phyloP scores from a whole-genome alignment of 345 rosid species.

The Limnanthes douglasii region DNA sequence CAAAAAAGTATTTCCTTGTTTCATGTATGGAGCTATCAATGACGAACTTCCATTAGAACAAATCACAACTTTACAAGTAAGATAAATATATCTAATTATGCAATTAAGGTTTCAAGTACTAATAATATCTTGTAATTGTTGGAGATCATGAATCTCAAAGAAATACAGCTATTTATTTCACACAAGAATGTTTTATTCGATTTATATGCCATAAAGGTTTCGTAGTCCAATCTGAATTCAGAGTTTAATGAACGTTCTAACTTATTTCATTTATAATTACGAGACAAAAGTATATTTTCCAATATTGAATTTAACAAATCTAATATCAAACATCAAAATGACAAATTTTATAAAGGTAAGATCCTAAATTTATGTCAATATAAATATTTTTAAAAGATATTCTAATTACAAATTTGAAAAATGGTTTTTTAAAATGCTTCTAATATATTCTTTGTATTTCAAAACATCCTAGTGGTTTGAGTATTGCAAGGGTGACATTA shows the following conservation, averaged over 20 bases:
- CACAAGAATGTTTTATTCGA: too few relatives aligned
- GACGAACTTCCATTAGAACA: slow-evolving; percentile 22
- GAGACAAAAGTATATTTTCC: slow-evolving; percentile 38
- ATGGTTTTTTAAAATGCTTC: too few relatives aligned
- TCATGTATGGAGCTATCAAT: slow-evolving; percentile 50
- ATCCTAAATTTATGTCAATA: background rate
- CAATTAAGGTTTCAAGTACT: background rate
- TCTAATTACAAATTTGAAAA: too few relatives aligned
- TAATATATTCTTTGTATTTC: background rate
- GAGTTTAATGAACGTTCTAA: too few relatives aligned
- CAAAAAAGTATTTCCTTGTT: slow-evolving; percentile 2
- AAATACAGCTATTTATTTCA: too few relatives aligned
- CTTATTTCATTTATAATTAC: background rate
- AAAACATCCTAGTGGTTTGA: slow-evolving; percentile 50
- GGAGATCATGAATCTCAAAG: too few relatives aligned
- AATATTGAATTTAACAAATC: slow-evolving; percentile 14
- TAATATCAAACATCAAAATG: slow-evolving; percentile 22
- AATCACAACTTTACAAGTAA: slow-evolving; percentile 13
- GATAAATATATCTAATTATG: background rate
- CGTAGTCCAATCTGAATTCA: too few relatives aligned
- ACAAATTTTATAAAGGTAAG: slow-evolving; percentile 55
- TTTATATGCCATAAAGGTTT: too few relatives aligned
- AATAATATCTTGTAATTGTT: too few relatives aligned
- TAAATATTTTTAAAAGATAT: too few relatives aligned
- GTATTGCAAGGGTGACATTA: slow-evolving; percentile 38